These are phyloP conservation scores for Hyparrhenia diplandra DNA, from an alignment of 176 grass and related monocot genomes.

Conservation along the genomic window DNA sequence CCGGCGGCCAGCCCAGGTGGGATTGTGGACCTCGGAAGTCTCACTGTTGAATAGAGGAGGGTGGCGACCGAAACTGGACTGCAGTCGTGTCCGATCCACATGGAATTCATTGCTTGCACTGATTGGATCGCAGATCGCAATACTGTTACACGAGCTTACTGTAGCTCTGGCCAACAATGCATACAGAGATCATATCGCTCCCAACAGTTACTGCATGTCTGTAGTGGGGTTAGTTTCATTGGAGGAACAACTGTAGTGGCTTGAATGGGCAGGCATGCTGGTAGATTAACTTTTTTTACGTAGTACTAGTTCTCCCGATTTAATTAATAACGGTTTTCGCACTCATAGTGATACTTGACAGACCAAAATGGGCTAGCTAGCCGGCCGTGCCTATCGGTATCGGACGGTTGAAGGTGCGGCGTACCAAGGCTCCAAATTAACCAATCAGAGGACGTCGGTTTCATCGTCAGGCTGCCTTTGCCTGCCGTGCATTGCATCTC, in stretches of 20 bases:
- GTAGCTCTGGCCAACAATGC: background rate
- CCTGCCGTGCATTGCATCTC: background rate
- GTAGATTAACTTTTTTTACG: no score
- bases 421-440: background rate
- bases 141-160: background rate
- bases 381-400: background rate
- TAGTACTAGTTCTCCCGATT: no score
- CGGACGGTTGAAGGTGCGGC: background rate
- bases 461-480: background rate
- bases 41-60: background rate
- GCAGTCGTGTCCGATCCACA: background rate
- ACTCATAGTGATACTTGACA: no score
- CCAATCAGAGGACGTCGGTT: conserved; percentile 15
- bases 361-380: background rate
- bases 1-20: background rate
- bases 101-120: background rate
- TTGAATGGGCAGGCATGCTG: background rate
- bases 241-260: background rate
- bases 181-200: background rate
- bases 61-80: background rate
- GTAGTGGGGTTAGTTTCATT: background rate
- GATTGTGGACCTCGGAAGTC: background rate
- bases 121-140: background rate
- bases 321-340: no score
- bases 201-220: background rate